Conservation (phyloP, 352 stramenopile genomes). For the Phytophthora hibernalis region DNA sequence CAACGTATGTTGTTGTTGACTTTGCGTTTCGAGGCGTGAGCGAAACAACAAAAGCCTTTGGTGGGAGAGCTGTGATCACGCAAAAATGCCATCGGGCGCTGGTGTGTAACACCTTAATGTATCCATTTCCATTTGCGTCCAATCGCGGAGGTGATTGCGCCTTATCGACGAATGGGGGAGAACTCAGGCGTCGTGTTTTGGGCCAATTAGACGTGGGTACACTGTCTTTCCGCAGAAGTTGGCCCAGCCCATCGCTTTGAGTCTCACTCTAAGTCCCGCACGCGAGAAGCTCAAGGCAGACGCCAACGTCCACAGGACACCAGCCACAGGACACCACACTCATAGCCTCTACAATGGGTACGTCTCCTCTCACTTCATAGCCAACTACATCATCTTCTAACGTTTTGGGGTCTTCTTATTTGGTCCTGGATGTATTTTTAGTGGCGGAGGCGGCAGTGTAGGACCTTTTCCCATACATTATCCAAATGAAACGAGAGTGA, state of each 20-base stretch:
- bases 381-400: neutral
- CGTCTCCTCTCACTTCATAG: neutral
- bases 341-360: slow-evolving; percentile 34
- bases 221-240: slow-evolving; percentile 35
- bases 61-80: slow-evolving; percentile 8
- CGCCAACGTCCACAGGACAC: neutral
- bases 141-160: slow-evolving; percentile 3
- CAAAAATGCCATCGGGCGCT: neutral
- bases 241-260: slow-evolving; percentile 1
- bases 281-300: slow-evolving; percentile 1
- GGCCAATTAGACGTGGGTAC: slow-evolving; percentile 33
- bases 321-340: slow-evolving; percentile 2
- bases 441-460: slow-evolving; percentile 38
- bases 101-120: slow-evolving; percentile 8
- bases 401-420: neutral
- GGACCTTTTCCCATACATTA: neutral
- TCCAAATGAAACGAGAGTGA: slow-evolving; percentile 9
- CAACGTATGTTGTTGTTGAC: too few species aligned
- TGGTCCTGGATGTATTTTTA: slow-evolving; percentile 1
- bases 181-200: slow-evolving; percentile 31
- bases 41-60: neutral
- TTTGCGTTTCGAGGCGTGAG: too few species aligned
- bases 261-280: slow-evolving; percentile 32
- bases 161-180: slow-evolving; percentile 19
- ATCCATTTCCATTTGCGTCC: slow-evolving; percentile 13